Base-by-base conservation (phyloP, 1,284 basidiomycete genomes). In the Tilletiaria anomala region DNA sequence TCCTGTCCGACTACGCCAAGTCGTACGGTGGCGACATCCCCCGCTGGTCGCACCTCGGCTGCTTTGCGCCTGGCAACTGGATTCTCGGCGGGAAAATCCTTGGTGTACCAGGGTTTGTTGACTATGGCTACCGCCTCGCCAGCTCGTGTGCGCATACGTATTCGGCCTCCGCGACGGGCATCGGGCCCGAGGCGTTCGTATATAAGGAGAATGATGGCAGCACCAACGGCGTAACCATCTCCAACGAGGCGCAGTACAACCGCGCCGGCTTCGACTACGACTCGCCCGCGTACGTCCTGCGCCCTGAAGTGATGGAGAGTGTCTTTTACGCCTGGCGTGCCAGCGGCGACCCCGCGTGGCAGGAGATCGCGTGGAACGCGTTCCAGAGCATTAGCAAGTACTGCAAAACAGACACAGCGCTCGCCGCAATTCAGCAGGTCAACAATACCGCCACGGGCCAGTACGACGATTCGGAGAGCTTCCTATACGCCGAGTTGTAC, bases 241-340 rank as follows among this genome's bases (percentile, higher is more conserved):
- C n/a, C 26, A 29, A 29, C 26, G 10, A 29, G n/a, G 16, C 11
- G 29, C 12, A 22, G 3, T 39, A 32, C 50, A 43, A 42, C 14
- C 4, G 48, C 23, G 35, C 49, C 32, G 58, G 58, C 5, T 61
- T 59, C 45, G 47, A 52, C 35, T 54, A 52, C 40, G 47, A 46
- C 19, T 36, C 45, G 16, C 39, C 42, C n/a, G 43, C 44, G 35
- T 63, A 61, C 44, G 40, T 54, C 15, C 40, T 63, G 2, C 40
- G 60, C 1, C 60, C 60, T 6, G 60, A 63, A 39, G 56, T 61
- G 36, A 42, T 61, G 43, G 58, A 63, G 40, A 51, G 47, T 16
- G 46, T 58, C 20, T 54, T 54, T 33, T 53, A 53, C 39, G 46
- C 49, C 16, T 63, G 51, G 26, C 50, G 60, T 14, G 43, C 51